Conservation (phyloP, 768 basidiomycete genomes). For the Lentinula guzmanii region DNA sequence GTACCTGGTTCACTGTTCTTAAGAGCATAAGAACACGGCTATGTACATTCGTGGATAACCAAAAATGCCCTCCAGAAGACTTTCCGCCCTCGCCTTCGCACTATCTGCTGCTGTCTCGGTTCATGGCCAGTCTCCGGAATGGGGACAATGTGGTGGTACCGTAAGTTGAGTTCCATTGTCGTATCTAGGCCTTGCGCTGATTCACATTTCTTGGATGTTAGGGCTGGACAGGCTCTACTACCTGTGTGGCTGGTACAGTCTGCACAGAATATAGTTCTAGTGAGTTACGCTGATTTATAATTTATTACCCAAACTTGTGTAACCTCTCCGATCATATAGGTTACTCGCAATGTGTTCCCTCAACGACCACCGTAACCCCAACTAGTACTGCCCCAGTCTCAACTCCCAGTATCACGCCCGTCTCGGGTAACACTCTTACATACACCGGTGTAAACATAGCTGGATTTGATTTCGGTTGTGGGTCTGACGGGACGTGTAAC, state of each 20-base stretch:
- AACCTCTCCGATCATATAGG: slow-evolving; percentile 9
- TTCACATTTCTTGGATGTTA: slow-evolving; percentile 1
- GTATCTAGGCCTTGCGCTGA: background rate
- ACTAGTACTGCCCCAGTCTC: slow-evolving; percentile 5
- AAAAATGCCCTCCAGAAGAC: slow-evolving; percentile 14
- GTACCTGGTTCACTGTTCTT: background rate
- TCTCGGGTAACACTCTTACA: slow-evolving; percentile 22
- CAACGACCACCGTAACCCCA: slow-evolving; percentile 13
- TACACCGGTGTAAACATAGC: slow-evolving; percentile 48
- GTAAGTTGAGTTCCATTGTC: slow-evolving; percentile 8
- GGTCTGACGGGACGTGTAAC: slow-evolving; percentile 36
- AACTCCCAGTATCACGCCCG: slow-evolving; percentile 10
- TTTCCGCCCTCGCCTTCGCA: slow-evolving; percentile 10
- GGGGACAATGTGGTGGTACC: slow-evolving; percentile 11
- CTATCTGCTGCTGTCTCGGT: slow-evolving; percentile 9
- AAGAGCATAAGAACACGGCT: background rate
- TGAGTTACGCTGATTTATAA: slow-evolving; percentile 9
- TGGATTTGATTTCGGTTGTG: slow-evolving; percentile 51
- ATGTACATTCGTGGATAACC: background rate
- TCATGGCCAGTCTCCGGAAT: slow-evolving; percentile 13
- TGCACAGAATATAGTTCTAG: slow-evolving; percentile 24
- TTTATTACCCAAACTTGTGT: background rate
- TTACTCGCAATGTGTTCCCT: slow-evolving; percentile 29
- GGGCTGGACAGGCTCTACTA: slow-evolving; percentile 29
- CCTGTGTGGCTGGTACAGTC: slow-evolving; percentile 25